A percentile compares a stretch with the other conserved stretches of the same genome.
phyloP scores from a whole-genome alignment of 805 yeast species.

The Ogataea methanolica region DNA sequence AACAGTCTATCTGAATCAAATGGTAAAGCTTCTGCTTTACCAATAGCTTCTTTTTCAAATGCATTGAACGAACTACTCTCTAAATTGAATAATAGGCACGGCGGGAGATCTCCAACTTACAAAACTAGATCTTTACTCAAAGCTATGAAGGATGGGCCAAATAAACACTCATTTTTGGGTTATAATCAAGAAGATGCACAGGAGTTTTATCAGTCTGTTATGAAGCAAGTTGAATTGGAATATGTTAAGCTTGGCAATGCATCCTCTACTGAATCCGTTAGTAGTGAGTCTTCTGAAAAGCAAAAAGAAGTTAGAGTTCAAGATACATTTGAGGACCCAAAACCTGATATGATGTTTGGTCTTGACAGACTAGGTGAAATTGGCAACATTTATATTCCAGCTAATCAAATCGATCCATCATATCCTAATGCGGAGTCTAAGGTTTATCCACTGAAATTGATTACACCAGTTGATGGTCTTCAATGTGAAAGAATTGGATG shows the following conservation, averaged over 20 bases:
- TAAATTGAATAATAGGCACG: conserved; percentile 53
- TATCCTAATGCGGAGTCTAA: conserved; percentile 38
- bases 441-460: conserved; percentile 48
- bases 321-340: conserved; percentile 21
- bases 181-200: conserved; percentile 96
- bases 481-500: conserved; percentile 90
- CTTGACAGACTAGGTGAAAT: conserved; percentile 49
- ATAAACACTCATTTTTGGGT: conserved; percentile 71
- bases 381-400: conserved; percentile 68
- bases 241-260: conserved; percentile 31
- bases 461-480: conserved; percentile 91
- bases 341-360: conserved; percentile 30
- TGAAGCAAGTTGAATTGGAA: conserved; percentile 63
- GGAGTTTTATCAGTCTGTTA: conserved; percentile 82
- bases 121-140: conserved; percentile 57
- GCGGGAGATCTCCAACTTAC: conserved; percentile 52
- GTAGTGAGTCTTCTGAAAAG: conserved; percentile 6
- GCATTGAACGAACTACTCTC: conserved; percentile 48
- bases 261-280: not conserved
- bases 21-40: conserved; percentile 11
- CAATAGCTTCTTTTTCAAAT: conserved; percentile 38
- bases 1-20: conserved; percentile 4
- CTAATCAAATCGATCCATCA: conserved; percentile 73
- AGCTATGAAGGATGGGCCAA: conserved; percentile 74
- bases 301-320: conserved; percentile 23